phyloP scores from a whole-genome alignment of 2,329 filamentous ascomycete genomes.

The Nemania serpens region DNA sequence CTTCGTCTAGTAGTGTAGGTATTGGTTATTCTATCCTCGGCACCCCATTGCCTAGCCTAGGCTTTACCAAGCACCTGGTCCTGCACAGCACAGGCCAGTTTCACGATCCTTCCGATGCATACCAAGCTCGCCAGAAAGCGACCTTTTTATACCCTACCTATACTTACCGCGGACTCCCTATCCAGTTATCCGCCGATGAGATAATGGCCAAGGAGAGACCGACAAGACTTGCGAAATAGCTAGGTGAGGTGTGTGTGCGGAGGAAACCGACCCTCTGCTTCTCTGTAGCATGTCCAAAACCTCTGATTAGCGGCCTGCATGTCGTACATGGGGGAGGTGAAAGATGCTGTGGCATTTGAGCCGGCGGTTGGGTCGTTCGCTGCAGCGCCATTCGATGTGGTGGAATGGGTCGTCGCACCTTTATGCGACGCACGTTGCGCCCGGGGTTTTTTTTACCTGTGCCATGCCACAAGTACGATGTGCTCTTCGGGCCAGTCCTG shows the following conservation, averaged over 20 bases:
- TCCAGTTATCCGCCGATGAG: not conserved
- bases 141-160: not conserved
- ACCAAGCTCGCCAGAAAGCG: constrained; percentile 2
- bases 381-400: constrained; percentile 7
- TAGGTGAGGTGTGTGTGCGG: not conserved
- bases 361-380: constrained; percentile 15
- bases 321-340: not conserved
- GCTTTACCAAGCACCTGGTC: constrained; percentile 14
- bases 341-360: constrained; percentile 16
- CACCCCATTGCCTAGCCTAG: constrained; percentile 4
- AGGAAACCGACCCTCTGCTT: constrained; percentile 1
- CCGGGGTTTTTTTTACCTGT: not conserved
- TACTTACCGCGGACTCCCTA: not conserved
- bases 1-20: not conserved
- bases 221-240: not conserved
- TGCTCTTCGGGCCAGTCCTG: constrained; percentile 15
- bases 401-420: constrained; percentile 9
- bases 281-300: constrained; percentile 18
- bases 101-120: constrained; percentile 9
- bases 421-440: constrained; percentile 20
- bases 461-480: constrained; percentile 13
- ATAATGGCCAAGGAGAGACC: not conserved
- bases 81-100: constrained; percentile 1
- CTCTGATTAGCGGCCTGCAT: constrained; percentile 21
- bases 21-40: constrained; percentile 10